phyloP scores from a whole-genome alignment of 1,139 yeast species.

The Arxiozyma bovina region DNA sequence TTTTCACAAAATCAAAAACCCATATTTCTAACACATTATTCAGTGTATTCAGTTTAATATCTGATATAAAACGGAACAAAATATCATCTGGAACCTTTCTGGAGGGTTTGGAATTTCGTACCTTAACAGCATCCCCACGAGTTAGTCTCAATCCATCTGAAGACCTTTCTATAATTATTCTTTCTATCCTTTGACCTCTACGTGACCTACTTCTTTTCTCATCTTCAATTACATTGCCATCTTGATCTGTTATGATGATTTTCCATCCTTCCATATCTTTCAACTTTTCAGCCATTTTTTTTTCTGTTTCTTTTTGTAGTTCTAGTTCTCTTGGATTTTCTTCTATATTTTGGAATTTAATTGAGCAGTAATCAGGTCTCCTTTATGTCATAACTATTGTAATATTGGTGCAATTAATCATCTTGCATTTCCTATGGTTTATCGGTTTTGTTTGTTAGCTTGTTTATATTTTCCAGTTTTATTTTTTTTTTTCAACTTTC shows the following conservation, averaged over 20 bases:
- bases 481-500: not conserved
- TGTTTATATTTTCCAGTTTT: too few relatives aligned
- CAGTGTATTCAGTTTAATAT: constrained; percentile 25
- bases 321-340: not conserved
- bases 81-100: constrained; percentile 15
- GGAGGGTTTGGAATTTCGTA: constrained; percentile 6
- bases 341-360: too few relatives aligned
- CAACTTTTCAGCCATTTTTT: constrained; percentile 20
- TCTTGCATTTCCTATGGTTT: not conserved
- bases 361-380: too few relatives aligned
- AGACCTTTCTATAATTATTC: constrained; percentile 12
- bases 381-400: too few relatives aligned
- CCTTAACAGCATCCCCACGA: constrained; percentile 24
- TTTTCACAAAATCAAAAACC: constrained; percentile 24
- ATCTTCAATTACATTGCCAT: constrained; percentile 18
- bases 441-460: not conserved
- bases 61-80: constrained; percentile 24
- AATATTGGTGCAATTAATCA: too few relatives aligned
- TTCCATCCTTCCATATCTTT: constrained; percentile 27
- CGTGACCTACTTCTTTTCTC: constrained; percentile 13
- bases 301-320: not conserved
- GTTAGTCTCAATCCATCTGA: constrained; percentile 17
- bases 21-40: constrained; percentile 26
- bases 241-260: constrained; percentile 22
- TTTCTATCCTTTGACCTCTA: constrained; percentile 17